phyloP scores from a whole-genome alignment of 129 eudicot genomes.

The Flaveria ramosissima region DNA sequence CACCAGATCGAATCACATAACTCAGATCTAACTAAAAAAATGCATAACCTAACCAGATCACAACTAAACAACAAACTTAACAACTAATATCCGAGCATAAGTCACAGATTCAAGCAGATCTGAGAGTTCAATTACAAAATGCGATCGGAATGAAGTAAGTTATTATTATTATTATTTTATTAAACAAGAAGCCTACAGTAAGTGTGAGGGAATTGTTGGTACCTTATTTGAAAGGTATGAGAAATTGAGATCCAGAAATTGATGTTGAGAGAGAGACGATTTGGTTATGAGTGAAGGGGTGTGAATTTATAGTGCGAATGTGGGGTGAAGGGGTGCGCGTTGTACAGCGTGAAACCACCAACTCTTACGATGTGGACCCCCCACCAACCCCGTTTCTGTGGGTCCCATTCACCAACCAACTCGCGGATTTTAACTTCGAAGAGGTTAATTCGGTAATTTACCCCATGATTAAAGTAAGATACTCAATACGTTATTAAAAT shows the following conservation, averaged over 20 bases:
- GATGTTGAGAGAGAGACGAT: slow-evolving; percentile 38
- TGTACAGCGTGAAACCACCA: slow-evolving; percentile 38
- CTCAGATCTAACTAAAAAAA: slow-evolving; percentile 33
- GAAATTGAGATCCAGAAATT: slow-evolving; percentile 35
- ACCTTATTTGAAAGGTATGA: slow-evolving; percentile 24
- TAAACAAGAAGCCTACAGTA: no score
- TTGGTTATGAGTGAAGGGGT: slow-evolving; percentile 30
- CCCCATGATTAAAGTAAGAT: no score
- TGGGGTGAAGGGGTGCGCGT: slow-evolving; percentile 20
- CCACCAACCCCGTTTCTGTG: slow-evolving; percentile 32
- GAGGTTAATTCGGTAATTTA: no score
- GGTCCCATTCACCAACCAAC: slow-evolving; percentile 44
- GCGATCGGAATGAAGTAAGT: no score
- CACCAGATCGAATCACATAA: slow-evolving; percentile 31
- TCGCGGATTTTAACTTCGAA: not conserved
- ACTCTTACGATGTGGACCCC: slow-evolving; percentile 44
- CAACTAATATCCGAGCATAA: not conserved
- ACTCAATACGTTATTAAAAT: no score
- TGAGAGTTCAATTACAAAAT: no score
- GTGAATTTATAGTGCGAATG: slow-evolving; percentile 31
- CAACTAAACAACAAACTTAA: not conserved
- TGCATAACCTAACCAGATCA: slow-evolving; percentile 7
- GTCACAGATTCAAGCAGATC: no score
- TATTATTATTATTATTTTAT: no score
- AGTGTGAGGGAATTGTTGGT: slow-evolving; percentile 1